phyloP scores from a whole-genome alignment of 352 stramenopile genomes.

The Pythium folliculosum region DNA sequence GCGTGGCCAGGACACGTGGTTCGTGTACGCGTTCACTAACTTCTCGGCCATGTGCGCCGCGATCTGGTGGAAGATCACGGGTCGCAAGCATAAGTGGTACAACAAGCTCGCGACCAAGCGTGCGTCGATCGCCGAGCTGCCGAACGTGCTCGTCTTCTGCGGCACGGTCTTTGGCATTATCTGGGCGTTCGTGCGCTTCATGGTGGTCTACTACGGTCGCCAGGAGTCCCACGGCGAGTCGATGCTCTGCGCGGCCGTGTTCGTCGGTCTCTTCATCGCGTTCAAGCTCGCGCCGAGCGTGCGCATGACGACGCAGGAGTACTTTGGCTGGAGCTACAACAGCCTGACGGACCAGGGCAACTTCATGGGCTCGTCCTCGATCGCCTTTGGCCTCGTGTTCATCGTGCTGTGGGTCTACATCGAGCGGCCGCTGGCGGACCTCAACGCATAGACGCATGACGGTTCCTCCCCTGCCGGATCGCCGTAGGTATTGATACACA shows the following conservation, averaged over 20 bases:
- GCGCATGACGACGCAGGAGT: slow-evolving; percentile 86
- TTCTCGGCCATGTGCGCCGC: slow-evolving; percentile 73
- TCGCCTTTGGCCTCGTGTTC: slow-evolving; percentile 81
- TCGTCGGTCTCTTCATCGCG: slow-evolving; percentile 78
- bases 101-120: slow-evolving; percentile 66
- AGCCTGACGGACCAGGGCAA: slow-evolving; percentile 88
- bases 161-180: slow-evolving; percentile 69
- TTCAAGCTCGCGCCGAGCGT: slow-evolving; percentile 79
- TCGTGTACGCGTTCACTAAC: slow-evolving; percentile 84
- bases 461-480: neutral
- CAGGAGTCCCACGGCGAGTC: slow-evolving; percentile 77
- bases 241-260: slow-evolving; percentile 62
- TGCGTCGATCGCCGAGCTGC: slow-evolving; percentile 72
- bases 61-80: slow-evolving; percentile 84
- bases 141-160: slow-evolving; percentile 85
- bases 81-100: slow-evolving; percentile 66
- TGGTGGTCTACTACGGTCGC: slow-evolving; percentile 73
- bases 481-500: neutral
- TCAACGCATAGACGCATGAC: slow-evolving; percentile 1
- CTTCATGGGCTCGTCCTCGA: slow-evolving; percentile 82
- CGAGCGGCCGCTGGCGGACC: slow-evolving; percentile 50
- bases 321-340: slow-evolving; percentile 89
- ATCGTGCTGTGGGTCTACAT: slow-evolving; percentile 85
- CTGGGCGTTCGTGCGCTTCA: slow-evolving; percentile 82
- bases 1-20: slow-evolving; percentile 77